phyloP scores from a whole-genome alignment of 2,329 filamentous ascomycete genomes.

The Hirsutella minnesotensis region DNA sequence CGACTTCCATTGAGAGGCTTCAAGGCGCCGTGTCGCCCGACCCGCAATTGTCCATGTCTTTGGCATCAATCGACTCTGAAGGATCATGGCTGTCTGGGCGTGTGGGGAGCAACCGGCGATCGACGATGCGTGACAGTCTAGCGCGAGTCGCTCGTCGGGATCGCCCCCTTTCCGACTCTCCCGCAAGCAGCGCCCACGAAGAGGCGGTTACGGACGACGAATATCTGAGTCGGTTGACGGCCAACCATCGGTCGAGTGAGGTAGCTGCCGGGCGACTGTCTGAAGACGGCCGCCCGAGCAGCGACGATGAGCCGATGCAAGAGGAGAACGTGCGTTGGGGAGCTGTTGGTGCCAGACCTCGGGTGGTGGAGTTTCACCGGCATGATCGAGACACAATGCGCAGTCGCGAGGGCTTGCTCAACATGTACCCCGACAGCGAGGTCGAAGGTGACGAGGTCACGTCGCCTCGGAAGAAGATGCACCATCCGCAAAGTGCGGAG shows the following conservation, averaged over 20 bases:
- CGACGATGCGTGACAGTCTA: constrained; percentile 31
- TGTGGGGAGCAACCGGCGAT: constrained; percentile 34
- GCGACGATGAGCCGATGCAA: constrained; percentile 37
- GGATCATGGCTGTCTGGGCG: constrained; percentile 89
- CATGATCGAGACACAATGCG: constrained; percentile 32
- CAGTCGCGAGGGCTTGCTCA: constrained; percentile 40
- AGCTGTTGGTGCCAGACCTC: constrained; percentile 32
- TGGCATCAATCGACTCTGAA: constrained; percentile 92
- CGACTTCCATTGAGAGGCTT: constrained; percentile 12
- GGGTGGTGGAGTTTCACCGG: constrained; percentile 46
- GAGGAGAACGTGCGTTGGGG: constrained; percentile 40
- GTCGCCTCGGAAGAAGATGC: not conserved
- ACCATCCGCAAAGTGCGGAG: not conserved
- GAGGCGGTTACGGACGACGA: constrained; percentile 61
- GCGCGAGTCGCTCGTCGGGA: constrained; percentile 18
- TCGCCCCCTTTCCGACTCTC: constrained; percentile 24
- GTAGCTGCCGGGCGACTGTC: constrained; percentile 28
- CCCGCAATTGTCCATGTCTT: constrained; percentile 65
- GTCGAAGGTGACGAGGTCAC: constrained; percentile 3
- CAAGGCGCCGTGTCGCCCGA: constrained; percentile 34
- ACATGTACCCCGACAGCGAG: constrained; percentile 23
- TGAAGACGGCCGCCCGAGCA: constrained; percentile 41
- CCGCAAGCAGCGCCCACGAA: constrained; percentile 42
- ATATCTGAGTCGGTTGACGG: constrained; percentile 46
- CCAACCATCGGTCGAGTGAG: constrained; percentile 12